Base-by-base conservation (phyloP, 2,329 filamentous ascomycete genomes). In the Hirsutella minnesotensis region DNA sequence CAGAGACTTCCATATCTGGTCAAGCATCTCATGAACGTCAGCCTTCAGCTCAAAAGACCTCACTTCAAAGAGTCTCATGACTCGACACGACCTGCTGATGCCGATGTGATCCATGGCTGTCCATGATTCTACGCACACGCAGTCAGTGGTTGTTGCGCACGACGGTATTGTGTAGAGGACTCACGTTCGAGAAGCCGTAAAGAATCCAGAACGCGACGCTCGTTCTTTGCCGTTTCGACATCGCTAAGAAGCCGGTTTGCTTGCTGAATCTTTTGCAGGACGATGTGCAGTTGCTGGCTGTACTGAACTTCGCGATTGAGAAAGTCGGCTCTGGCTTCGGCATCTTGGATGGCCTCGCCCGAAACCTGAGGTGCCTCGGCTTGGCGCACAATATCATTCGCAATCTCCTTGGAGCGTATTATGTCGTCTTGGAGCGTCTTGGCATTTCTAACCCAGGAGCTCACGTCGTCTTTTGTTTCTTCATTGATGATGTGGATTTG, bases 341-440 rank as follows among this genome's bases (percentile, higher is more conserved):
- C 72, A 39, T 77, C 68, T 24, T 69, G 56, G 31, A 74, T 67
- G 2, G 68, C 60, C 49, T 73, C 66, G 3, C 75, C 76, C 0
- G 71, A 73, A 2, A 70, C 61, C 40, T 68, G 68, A 1, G 73
- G 73, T 2, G 70, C 76, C 55, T 90, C 83, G 41, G 88, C 81
- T 53, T 87, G 77, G 37, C 80, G 75, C 5, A 90, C 75, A 45
- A 96, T 94, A 45, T 88, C 80, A 54, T 81, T 81, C 19, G 90
- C 88, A 30, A 88, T 80, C 15, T 77, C 73, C 54, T 86, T 82
- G 20, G 87, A 90, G 38, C 78, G 76, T 53, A 86, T 78, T 50
- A 95, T 90, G 56, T 95, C 90, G 47, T 81, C 76, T 59, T 94
- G 86, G 8, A 95, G 75, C 41, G 81, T 78, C 61, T 86, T 86